These are phyloP conservation scores for Petrea volubilis DNA, from an alignment of 257 asterid genomes.

Conservation along the genomic window DNA sequence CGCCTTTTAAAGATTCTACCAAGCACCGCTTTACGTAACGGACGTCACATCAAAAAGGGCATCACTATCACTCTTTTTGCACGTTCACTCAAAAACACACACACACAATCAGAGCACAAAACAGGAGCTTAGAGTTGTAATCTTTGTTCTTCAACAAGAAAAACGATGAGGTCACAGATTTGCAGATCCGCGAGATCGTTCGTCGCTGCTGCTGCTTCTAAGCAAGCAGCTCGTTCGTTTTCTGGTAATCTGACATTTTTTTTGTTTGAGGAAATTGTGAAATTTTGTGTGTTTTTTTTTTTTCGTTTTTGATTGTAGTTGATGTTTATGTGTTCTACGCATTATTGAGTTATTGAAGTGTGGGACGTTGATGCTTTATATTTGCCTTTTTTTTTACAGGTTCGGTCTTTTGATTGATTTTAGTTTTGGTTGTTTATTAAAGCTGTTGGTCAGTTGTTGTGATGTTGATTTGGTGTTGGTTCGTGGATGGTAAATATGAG, in stretches of 20 bases:
- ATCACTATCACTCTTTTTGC: neutral
- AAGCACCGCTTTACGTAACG: neutral
- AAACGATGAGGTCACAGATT: slow-evolving; percentile 63
- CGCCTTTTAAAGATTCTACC: neutral
- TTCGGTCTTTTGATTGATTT: neutral
- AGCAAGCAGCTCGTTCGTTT: slow-evolving; percentile 51
- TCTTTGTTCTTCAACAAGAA: neutral
- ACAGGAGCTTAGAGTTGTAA: neutral
- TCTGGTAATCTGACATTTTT: slow-evolving; percentile 37
- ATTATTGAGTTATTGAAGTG: neutral
- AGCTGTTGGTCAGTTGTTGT: neutral
- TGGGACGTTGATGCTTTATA: neutral
- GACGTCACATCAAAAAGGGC: neutral
- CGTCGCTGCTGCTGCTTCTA: slow-evolving; percentile 55
- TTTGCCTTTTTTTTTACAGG: neutral
- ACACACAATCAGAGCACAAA: neutral
- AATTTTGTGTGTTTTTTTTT: neutral
- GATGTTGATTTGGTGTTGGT: neutral
- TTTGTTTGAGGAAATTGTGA: neutral
- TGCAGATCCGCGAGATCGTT: slow-evolving; percentile 65
- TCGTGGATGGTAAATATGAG: neutral
- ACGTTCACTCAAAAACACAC: too few relatives aligned
- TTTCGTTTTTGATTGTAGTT: neutral
- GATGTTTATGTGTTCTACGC: neutral
- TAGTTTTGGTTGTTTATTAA: neutral